phyloP scores from a whole-genome alignment of 1,284 basidiomycete genomes.

The Neolentinus lepideus region DNA sequence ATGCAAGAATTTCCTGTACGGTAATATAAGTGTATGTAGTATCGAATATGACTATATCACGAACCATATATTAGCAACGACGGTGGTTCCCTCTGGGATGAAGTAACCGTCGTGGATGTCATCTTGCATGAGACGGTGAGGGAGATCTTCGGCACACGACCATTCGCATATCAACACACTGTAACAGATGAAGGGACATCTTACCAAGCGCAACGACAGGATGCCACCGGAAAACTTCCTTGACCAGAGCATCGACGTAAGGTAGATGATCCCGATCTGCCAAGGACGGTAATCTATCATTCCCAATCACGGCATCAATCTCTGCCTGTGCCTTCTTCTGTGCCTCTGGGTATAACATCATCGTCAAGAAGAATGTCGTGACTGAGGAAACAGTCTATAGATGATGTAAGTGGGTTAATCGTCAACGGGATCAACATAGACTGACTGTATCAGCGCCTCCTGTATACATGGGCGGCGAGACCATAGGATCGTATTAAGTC shows the following conservation, averaged over 20 bases:
- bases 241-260: slow-evolving; percentile 22
- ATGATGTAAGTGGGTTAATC: slow-evolving; percentile 2
- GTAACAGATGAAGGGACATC: background rate
- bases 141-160: slow-evolving; percentile 12
- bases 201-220: slow-evolving; percentile 17
- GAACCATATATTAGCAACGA: slow-evolving; percentile 22
- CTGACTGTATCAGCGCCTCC: slow-evolving; percentile 2
- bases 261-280: slow-evolving; percentile 21
- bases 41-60: background rate
- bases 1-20: slow-evolving; percentile 11
- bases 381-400: slow-evolving; percentile 8
- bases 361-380: slow-evolving; percentile 14
- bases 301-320: slow-evolving; percentile 18
- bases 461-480: background rate
- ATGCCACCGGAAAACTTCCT: slow-evolving; percentile 21
- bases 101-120: slow-evolving; percentile 17
- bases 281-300: slow-evolving; percentile 20
- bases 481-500: background rate
- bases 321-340: slow-evolving; percentile 18
- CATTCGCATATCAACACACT: slow-evolving; percentile 3
- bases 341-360: slow-evolving; percentile 15
- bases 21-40: background rate
- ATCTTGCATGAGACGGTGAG: slow-evolving; percentile 19
- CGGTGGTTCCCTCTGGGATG: slow-evolving; percentile 19
- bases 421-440: background rate